Evolutionary conservation across 208 protist species (phyloP).

Genomic region (Leishmania arabica): DNA sequence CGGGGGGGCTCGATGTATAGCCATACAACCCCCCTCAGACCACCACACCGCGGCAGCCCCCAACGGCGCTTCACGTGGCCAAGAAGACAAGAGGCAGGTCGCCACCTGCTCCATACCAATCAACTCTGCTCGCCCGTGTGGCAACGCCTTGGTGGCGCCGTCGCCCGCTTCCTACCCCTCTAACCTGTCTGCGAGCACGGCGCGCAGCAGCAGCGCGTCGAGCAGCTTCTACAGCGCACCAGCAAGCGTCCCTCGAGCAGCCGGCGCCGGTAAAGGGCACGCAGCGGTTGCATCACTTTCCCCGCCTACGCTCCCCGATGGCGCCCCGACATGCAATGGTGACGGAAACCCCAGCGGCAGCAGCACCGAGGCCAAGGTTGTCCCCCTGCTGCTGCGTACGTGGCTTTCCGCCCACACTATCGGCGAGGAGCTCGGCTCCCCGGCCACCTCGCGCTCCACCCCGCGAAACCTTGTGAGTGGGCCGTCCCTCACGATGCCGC

Average conservation of each 20-base stretch:
- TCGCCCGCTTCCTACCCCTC: slow-evolving; percentile 9
- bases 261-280: not conserved
- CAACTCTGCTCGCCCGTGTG: not conserved
- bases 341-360: not conserved
- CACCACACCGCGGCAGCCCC: not conserved
- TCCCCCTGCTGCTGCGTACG: slow-evolving; percentile 19
- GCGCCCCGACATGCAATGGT: not conserved
- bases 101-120: not conserved
- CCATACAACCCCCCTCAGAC: not conserved
- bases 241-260: not conserved
- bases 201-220: slow-evolving; percentile 18
- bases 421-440: not conserved
- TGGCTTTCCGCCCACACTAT: slow-evolving; percentile 11
- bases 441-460: slow-evolving; percentile 7
- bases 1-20: not conserved
- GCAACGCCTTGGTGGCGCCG: not conserved
- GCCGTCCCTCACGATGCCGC: not conserved
- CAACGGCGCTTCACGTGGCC: not conserved
- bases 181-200: slow-evolving; percentile 5
- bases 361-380: not conserved
- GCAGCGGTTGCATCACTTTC: not conserved
- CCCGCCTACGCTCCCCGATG: not conserved
- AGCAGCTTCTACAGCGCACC: slow-evolving; percentile 12
- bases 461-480: not conserved
- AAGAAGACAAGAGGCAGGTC: slow-evolving; percentile 2